Evolutionary conservation across 345 rosid species (phyloP), one percentile per base, ranked within the genome.

Genomic region (Populus davidiana): DNA sequence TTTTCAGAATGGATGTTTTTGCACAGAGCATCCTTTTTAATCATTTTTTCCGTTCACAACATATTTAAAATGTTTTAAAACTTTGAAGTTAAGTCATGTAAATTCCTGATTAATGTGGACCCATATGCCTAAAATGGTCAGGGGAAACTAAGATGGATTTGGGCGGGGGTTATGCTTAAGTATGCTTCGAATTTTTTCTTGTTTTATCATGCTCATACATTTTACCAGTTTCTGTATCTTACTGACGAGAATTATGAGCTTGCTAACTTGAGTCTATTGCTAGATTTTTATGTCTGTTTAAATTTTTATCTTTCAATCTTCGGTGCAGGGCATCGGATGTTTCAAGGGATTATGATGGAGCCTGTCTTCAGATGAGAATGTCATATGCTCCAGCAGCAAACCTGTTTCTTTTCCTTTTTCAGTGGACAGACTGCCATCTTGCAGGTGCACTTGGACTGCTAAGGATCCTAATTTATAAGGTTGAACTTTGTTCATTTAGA

Each of bases 351-450:
- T 89, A 81, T 67, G 90, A 88, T 77, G 94, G 91, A 17, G 89
- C 91, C 52, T 91, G 94, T 75, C 86, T 91, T 75, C 94, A 91
- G 75, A 89, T 89, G 94, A 85, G 93, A 83, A 83, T 91, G 88
- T 91, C 94, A 17, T 91, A 89, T 78, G 87, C 93, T 83, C 90
- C 94, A 29, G 90, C 89, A 72, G 94, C 94, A 2, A 89, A 86
- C 77, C 77, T 91, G 44, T 88, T 91, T 79, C 89, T 89, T 50
- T 91, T 91, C 77, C 81, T 91, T 27, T 88, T 91, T 81, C 91
- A 88, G 54, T 91, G 94, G 94, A 88, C 90, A 41, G 94, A 89
- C 77, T 89, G 90, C 78, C 71, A 88, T 76, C 88, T 89, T 66
- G 91, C 94, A 0, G 92, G 91, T 49, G 88, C 90, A 33, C 90